Evolutionary conservation across 208 protist species (phyloP), one percentile per base, ranked within the genome.

Genomic region (Leishmania braziliensis): DNA sequence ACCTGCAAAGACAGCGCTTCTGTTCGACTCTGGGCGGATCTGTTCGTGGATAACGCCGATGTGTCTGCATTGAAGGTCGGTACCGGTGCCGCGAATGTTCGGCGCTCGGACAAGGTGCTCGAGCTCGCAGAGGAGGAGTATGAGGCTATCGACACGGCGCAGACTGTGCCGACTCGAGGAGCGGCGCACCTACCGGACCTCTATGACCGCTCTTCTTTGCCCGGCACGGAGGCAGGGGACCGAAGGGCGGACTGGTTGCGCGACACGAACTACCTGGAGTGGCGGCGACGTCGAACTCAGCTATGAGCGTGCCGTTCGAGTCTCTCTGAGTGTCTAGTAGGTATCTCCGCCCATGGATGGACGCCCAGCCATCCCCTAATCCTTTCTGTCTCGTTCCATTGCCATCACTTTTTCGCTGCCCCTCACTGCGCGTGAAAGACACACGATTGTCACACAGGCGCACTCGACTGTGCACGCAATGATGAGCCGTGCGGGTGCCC

Each of bases 81-180:
- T 2, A 20, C 33, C 36, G 46, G 16, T 23, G 58, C 36, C 10
- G 65, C 69, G 60, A 48, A 56, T 26, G 72, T 68, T 5, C 65
- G 65, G 39, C 62, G n/a, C 39, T 54, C 33, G 12, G 65, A 65
- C n/a, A 48, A 68, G n/a, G 66, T 26, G 4, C 54, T 83, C 54
- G 80, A 80, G 78, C 85, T 88, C 5, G 51, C 77, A 46, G 78
- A 83, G 36, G 82, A 86, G 23, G 85, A 86, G n/a, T 85, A 85
- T 48, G 85, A 83, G 72, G 75, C 58, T 20, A 29, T 71, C 56
- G n/a, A 43, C 14, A 6, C 53, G 6, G 36, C 56, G 65, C 68
- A 51, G 39, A 14, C 0, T 43, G 12, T 58, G 43, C 63, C 65
- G 9, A 68, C 78, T 75, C 46, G 29, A 18, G 66, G 16, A 26